A percentile compares a stretch with the other conserved stretches of the same genome.
These are phyloP conservation scores for Huntiella abstrusa DNA, from an alignment of 2,329 filamentous ascomycete species.

Conservation along the genomic window DNA sequence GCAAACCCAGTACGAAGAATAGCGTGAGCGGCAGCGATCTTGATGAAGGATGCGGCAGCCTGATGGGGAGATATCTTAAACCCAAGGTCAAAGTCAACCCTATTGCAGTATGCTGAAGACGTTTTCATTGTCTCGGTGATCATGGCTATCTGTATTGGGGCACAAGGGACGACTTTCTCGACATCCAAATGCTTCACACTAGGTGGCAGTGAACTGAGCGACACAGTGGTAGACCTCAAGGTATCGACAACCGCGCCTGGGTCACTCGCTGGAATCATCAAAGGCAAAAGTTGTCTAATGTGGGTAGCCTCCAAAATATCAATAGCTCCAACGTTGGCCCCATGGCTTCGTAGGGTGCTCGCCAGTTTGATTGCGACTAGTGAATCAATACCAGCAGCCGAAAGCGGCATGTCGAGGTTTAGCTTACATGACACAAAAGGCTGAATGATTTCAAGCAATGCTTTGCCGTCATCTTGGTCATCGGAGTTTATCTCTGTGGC, in stretches of 20 bases:
- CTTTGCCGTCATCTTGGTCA: background rate
- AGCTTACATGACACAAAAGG: slow-evolving; percentile 23
- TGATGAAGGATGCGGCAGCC: slow-evolving; percentile 30
- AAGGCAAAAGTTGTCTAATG: background rate
- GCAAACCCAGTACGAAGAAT: slow-evolving; percentile 60
- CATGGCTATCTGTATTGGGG: slow-evolving; percentile 62
- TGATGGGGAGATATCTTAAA: slow-evolving; percentile 17
- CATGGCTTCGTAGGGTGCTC: slow-evolving; percentile 38
- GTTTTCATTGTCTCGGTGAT: slow-evolving; percentile 50
- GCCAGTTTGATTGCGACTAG: slow-evolving; percentile 31
- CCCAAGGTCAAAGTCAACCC: slow-evolving; percentile 45
- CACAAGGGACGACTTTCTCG: slow-evolving; percentile 40
- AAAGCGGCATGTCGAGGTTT: slow-evolving; percentile 24
- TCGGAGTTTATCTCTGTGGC: too few relatives aligned
- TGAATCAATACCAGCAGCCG: slow-evolving; percentile 46
- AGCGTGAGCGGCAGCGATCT: slow-evolving; percentile 36
- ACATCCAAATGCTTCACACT: slow-evolving; percentile 13
- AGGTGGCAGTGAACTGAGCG: too few relatives aligned
- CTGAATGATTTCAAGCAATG: slow-evolving; percentile 23
- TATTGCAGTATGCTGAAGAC: slow-evolving; percentile 54
- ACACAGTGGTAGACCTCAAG: too few relatives aligned
- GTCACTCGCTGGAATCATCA: background rate
- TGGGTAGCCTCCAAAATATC: slow-evolving; percentile 24
- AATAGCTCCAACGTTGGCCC: slow-evolving; percentile 36
- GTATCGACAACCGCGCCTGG: background rate